A percentile compares a stretch with the other conserved stretches of the same genome.
Conservation (phyloP, 352 stramenopile species). For the Pythium scleroteichum region DNA sequence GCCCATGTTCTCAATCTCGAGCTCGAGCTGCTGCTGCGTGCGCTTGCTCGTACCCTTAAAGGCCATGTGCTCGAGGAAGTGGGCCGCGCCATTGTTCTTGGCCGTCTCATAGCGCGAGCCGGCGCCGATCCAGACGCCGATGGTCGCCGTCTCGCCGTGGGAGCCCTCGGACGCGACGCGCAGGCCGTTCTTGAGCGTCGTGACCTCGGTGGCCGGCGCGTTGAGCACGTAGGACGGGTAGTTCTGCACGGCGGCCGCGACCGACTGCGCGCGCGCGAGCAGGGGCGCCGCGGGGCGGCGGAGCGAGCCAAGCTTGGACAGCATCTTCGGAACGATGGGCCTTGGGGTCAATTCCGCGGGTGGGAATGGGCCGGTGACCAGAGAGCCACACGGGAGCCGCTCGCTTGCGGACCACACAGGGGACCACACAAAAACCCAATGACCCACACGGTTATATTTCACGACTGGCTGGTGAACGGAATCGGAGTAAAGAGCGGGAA, state of each 20-base stretch:
- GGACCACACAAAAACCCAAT: constrained; percentile 17
- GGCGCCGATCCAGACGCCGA: constrained; percentile 97
- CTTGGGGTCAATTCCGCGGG: constrained; percentile 25
- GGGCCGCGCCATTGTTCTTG: constrained; percentile 98
- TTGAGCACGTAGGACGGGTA: constrained; percentile 92
- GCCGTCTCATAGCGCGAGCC: constrained; percentile 98
- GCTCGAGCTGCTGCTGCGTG: constrained; percentile 98
- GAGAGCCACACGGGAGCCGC: constrained; percentile 3
- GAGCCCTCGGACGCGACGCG: constrained; percentile 97
- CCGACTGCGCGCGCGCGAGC: constrained; percentile 70
- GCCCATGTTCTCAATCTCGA: constrained; percentile 99
- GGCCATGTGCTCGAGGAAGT: constrained; percentile 99
- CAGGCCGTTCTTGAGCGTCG: constrained; percentile 95
- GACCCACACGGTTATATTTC: constrained; percentile 21
- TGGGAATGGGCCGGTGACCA: constrained; percentile 14
- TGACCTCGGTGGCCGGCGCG: constrained; percentile 95
- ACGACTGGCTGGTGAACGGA: background rate
- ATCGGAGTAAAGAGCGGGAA: background rate
- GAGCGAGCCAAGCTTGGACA: constrained; percentile 63
- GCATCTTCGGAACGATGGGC: constrained; percentile 34
- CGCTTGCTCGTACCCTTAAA: constrained; percentile 99
- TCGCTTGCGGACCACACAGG: constrained; percentile 23
- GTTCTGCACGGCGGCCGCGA: constrained; percentile 64
- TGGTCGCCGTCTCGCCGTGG: constrained; percentile 97
- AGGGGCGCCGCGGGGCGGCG: constrained; percentile 41